These are phyloP conservation scores for Fusarium acutatum DNA, from an alignment of 2,329 filamentous ascomycete genomes.

Conservation along the genomic window DNA sequence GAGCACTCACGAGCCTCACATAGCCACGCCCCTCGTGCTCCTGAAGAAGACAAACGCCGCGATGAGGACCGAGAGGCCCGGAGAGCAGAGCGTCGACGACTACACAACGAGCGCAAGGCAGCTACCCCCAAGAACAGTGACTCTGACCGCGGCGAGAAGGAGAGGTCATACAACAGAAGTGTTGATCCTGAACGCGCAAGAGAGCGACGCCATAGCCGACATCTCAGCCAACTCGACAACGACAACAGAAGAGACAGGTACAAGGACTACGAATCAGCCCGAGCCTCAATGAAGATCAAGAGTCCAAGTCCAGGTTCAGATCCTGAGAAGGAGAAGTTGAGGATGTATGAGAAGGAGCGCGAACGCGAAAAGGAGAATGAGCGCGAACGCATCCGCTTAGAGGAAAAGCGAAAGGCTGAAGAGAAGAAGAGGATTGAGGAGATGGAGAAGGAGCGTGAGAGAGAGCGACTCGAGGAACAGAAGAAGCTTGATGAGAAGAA, in stretches of 20 bases:
- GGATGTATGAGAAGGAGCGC: background rate
- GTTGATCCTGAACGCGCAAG: conserved; percentile 1
- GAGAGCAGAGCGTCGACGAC: conserved; percentile 12
- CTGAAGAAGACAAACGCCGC: background rate
- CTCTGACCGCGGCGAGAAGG: background rate
- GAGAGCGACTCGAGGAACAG: background rate
- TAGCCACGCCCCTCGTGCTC: background rate
- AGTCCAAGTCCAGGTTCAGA: background rate
- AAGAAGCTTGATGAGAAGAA: conserved; percentile 1
- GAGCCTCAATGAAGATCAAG: background rate
- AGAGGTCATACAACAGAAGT: background rate
- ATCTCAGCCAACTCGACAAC: conserved; percentile 6
- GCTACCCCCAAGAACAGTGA: background rate
- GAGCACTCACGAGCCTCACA: conserved; percentile 5
- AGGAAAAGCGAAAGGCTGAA: conserved; percentile 10
- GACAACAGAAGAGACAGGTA: background rate
- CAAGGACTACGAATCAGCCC: background rate
- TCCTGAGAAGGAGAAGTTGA: conserved; percentile 16
- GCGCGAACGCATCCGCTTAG: conserved; percentile 2
- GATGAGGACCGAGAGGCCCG: conserved; percentile 12
- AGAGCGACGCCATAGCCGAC: conserved; percentile 9
- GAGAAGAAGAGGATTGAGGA: conserved; percentile 6
- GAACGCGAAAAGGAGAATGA: conserved; percentile 21
- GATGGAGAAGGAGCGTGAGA: conserved; percentile 14
- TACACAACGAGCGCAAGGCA: conserved; percentile 7